Evolutionary conservation across 75 land plant species (phyloP).

Genomic region (Cupressus sempervirens): DNA sequence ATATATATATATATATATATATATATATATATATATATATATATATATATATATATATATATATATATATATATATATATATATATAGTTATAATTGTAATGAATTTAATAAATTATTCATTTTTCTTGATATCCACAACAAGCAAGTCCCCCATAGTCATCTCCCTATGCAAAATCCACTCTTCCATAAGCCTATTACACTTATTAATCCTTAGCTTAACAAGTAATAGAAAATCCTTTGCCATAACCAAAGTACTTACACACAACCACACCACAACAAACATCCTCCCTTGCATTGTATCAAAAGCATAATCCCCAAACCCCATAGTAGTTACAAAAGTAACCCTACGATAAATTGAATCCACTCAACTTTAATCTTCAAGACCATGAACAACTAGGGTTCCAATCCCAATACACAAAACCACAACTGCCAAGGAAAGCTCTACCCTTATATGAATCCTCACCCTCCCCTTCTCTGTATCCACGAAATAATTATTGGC

Average conservation of each 20-base stretch:
- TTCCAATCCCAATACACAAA: slow-evolving; percentile 47
- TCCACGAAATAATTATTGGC: slow-evolving; percentile 60
- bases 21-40: too few relatives aligned
- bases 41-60: too few relatives aligned
- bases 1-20: too few relatives aligned
- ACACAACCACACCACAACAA: slow-evolving; percentile 66
- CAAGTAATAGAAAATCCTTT: slow-evolving; percentile 55
- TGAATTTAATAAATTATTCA: too few relatives aligned
- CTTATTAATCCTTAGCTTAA: slow-evolving; percentile 69
- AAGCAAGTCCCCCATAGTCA: slow-evolving; percentile 60
- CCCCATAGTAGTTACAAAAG: slow-evolving; percentile 77
- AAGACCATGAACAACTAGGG: slow-evolving; percentile 29
- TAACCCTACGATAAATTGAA: slow-evolving; percentile 56
- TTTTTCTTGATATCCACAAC: slow-evolving; percentile 69
- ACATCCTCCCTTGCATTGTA: slow-evolving; percentile 46
- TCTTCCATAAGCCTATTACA: slow-evolving; percentile 52
- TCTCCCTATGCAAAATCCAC: slow-evolving; percentile 52
- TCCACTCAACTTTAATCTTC: slow-evolving; percentile 58
- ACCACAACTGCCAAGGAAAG: slow-evolving; percentile 53
- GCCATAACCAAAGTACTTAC: slow-evolving; percentile 73
- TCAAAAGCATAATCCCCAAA: slow-evolving; percentile 78
- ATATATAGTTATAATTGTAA: too few relatives aligned
- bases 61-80: too few relatives aligned
- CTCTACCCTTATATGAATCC: slow-evolving; percentile 65
- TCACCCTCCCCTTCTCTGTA: slow-evolving; percentile 58